phyloP scores from a whole-genome alignment of 106 monocot species.

The Platanthera guangdongensis region DNA sequence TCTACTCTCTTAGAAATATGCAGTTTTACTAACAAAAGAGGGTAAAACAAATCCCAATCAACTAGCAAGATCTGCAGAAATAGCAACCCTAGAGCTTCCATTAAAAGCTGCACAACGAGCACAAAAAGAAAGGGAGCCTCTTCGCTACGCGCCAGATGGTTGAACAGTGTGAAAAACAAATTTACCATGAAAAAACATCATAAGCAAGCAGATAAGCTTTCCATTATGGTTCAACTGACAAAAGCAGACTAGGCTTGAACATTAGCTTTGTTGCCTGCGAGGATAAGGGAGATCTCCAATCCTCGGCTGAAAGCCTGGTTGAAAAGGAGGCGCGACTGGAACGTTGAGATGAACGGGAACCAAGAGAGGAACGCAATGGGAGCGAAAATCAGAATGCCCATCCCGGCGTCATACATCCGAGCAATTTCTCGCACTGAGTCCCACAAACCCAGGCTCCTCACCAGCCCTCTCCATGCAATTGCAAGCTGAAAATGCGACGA shows the following conservation, averaged over 20 bases:
- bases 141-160: too few species aligned
- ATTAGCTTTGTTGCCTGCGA: conserved; percentile 97
- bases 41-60: too few species aligned
- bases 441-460: conserved; percentile 59
- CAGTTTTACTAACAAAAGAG: too few species aligned
- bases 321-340: conserved; percentile 90
- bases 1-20: too few species aligned
- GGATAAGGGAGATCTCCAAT: conserved; percentile 91
- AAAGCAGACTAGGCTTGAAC: conserved; percentile 32
- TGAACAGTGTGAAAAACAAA: too few species aligned
- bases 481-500: conserved; percentile 45
- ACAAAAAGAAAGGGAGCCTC: too few species aligned
- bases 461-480: conserved; percentile 59
- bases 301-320: conserved; percentile 98
- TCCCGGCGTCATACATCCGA: conserved; percentile 93
- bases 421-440: conserved; percentile 80
- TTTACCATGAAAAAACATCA: too few species aligned
- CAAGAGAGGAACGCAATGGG: conserved; percentile 83
- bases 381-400: conserved; percentile 79
- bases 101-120: too few species aligned
- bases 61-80: too few species aligned
- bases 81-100: too few species aligned
- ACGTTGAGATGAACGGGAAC: conserved; percentile 96
- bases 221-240: neutral
- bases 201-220: too few species aligned